Percentiles rank a stretch among this genome's conserved stretches.
Evolutionary conservation across 1,284 basidiomycete species (phyloP).

Genomic region (Somion occarium): DNA sequence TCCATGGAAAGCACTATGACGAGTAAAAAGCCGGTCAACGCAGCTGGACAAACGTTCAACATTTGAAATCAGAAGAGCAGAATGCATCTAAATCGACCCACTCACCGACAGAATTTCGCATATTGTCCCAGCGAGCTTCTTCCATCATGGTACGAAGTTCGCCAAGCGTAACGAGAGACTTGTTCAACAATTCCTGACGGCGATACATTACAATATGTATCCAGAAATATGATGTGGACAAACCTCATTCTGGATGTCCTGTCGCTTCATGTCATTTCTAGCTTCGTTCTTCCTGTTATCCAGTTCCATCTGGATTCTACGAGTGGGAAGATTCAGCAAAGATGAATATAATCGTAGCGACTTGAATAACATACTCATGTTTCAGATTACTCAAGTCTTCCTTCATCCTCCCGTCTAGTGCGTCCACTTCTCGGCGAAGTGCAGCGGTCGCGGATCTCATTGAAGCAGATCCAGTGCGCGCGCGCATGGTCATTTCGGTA

Average conservation of each 20-base stretch:
- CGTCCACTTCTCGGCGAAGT: conserved; percentile 86
- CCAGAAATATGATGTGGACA: conserved; percentile 16
- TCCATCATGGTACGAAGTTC: conserved; percentile 87
- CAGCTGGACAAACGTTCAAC: conserved; percentile 37
- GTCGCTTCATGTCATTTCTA: conserved; percentile 82
- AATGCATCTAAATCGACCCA: conserved; percentile 14
- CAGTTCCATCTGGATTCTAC: conserved; percentile 91
- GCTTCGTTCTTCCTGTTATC: conserved; percentile 93
- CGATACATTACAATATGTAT: conserved; percentile 7
- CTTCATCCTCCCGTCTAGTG: conserved; percentile 87
- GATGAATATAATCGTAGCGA: neutral
- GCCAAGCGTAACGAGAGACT: conserved; percentile 78
- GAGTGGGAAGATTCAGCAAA: conserved; percentile 5
- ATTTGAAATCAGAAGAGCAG: neutral
- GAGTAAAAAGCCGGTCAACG: conserved; percentile 59
- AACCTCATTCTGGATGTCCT: conserved; percentile 90
- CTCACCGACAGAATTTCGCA: conserved; percentile 80
- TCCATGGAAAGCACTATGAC: conserved; percentile 69
- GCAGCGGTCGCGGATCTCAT: conserved; percentile 73
- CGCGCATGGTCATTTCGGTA: conserved; percentile 81
- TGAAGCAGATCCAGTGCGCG: conserved; percentile 82
- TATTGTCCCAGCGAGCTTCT: conserved; percentile 89
- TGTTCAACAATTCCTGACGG: conserved; percentile 77
- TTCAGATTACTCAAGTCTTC: conserved; percentile 87
- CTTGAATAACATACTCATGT: conserved; percentile 80